Evolutionary conservation across 331 rosid genomes (phyloP).

Genomic region (Saraca asoca): DNA sequence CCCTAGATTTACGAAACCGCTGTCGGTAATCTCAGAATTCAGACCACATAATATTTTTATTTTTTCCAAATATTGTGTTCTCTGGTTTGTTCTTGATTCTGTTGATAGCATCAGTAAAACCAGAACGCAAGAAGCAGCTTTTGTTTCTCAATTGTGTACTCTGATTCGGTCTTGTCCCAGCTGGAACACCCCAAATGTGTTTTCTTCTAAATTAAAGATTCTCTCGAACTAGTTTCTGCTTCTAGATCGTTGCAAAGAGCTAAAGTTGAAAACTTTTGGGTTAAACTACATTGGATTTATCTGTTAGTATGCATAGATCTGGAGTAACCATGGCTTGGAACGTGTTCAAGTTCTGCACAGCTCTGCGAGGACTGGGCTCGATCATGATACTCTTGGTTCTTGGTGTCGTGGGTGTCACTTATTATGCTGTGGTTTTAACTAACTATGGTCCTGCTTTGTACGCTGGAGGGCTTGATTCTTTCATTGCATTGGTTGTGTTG

Average conservation of each 20-base stretch:
- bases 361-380: slow-evolving; percentile 94
- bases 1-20: slow-evolving; percentile 41
- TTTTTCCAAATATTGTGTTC: no score
- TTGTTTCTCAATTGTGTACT: slow-evolving; percentile 21
- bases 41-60: no score
- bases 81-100: no score
- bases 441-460: slow-evolving; percentile 81
- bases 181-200: not conserved
- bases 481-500: slow-evolving; percentile 66
- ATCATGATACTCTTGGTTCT: slow-evolving; percentile 95
- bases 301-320: slow-evolving; percentile 88
- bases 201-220: slow-evolving; percentile 27
- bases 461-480: slow-evolving; percentile 66
- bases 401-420: slow-evolving; percentile 95
- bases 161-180: slow-evolving; percentile 18
- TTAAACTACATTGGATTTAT: slow-evolving; percentile 30
- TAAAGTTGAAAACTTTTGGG: slow-evolving; percentile 29
- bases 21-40: slow-evolving; percentile 3
- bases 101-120: no score
- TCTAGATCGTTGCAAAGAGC: slow-evolving; percentile 4
- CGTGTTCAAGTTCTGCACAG: slow-evolving; percentile 98
- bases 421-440: slow-evolving; percentile 91
- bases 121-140: not conserved
- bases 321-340: slow-evolving; percentile 99
- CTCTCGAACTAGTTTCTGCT: not conserved